phyloP scores from a whole-genome alignment of 345 rosid genomes.

The Brassica napus region DNA sequence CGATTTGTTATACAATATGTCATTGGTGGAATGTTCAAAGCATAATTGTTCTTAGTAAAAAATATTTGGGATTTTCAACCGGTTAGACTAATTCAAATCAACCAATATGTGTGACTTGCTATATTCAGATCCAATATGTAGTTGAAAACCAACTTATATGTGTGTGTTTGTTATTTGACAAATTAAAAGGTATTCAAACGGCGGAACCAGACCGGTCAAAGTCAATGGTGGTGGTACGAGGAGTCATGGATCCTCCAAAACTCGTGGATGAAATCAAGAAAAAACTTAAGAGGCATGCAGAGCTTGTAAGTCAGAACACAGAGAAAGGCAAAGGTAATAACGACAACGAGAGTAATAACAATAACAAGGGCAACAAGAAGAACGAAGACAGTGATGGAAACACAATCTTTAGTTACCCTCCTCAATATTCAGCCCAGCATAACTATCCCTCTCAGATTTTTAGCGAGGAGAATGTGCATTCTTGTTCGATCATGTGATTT shows the following conservation, averaged over 20 bases:
- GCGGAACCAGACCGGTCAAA: conserved; percentile 59
- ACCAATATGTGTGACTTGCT: not conserved
- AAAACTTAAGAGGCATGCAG: conserved; percentile 53
- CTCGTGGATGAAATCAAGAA: conserved; percentile 44
- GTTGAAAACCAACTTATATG: not conserved
- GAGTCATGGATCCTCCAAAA: conserved; percentile 50
- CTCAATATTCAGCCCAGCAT: conserved; percentile 41
- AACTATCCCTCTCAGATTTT: conserved; percentile 38
- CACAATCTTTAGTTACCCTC: conserved; percentile 43
- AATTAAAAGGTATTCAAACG: conserved; percentile 44
- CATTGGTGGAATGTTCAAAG: not conserved
- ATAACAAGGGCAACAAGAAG: not conserved
- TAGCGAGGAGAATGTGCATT: conserved; percentile 54
- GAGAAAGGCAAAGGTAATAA: conserved; percentile 17
- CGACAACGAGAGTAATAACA: not conserved
- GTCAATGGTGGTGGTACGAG: conserved; percentile 56
- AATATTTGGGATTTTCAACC: not conserved
- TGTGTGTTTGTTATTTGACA: not conserved
- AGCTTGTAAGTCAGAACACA: conserved; percentile 43
- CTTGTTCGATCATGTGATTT: conserved; percentile 55
- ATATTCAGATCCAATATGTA: not conserved
- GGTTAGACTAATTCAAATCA: not conserved
- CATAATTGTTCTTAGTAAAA: not conserved
- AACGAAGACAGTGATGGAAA: conserved; percentile 18
- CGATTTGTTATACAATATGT: not conserved